Evolutionary conservation across 352 stramenopile species (phyloP).

Genomic region (Phytophthora capsici): DNA sequence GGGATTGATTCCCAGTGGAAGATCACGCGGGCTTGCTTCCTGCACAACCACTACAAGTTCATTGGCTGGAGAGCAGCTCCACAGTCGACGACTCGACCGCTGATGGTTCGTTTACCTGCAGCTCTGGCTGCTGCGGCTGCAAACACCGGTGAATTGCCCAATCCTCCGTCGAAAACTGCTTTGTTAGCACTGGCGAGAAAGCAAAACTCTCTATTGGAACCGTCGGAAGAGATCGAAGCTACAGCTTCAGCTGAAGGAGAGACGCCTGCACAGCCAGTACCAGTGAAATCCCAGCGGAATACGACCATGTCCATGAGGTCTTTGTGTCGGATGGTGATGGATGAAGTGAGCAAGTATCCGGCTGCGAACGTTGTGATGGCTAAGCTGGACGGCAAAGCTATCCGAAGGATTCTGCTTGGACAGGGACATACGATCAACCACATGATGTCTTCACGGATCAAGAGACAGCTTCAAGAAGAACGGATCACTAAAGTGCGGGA

Average conservation of each 20-base stretch:
- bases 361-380: constrained; percentile 63
- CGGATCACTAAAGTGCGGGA: constrained; percentile 59
- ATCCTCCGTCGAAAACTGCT: background rate
- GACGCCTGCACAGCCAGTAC: constrained; percentile 5
- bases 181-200: background rate
- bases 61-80: constrained; percentile 59
- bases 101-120: background rate
- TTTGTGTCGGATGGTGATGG: constrained; percentile 75
- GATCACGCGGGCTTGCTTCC: constrained; percentile 73
- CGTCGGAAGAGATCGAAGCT: background rate
- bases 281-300: constrained; percentile 61
- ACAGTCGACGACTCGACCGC: background rate
- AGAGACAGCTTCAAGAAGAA: constrained; percentile 69
- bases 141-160: background rate
- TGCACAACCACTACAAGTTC: constrained; percentile 90
- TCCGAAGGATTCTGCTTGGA: constrained; percentile 71
- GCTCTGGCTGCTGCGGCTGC: constrained; percentile 15
- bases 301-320: constrained; percentile 84
- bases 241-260: background rate
- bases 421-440: constrained; percentile 82
- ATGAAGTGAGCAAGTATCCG: constrained; percentile 71
- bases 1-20: constrained; percentile 73
- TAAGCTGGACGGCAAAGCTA: constrained; percentile 78
- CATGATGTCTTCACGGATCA: constrained; percentile 88
- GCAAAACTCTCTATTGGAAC: background rate